Evolutionary conservation across 163 green algal species (phyloP).

Genomic region (Trebouxiophyceae sp.): DNA sequence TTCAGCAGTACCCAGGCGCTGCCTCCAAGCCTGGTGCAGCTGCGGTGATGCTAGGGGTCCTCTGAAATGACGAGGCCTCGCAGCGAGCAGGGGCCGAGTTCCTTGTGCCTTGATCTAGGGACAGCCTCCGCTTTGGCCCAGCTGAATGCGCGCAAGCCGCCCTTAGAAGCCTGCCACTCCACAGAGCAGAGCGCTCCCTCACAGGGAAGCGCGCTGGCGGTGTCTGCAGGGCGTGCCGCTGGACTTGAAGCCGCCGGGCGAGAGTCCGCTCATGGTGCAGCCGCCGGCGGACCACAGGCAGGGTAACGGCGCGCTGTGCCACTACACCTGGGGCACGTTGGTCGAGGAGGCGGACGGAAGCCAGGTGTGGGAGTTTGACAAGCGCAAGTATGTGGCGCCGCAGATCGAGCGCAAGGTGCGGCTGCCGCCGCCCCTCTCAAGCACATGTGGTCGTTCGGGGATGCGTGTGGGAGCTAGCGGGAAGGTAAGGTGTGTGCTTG

Average conservation of each 20-base stretch:
- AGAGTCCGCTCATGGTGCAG: constrained; percentile 56
- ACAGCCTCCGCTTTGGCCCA: neutral
- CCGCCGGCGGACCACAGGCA: constrained; percentile 55
- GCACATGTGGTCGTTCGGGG: neutral
- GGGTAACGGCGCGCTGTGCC: constrained; percentile 62
- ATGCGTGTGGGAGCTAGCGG: neutral
- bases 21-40: no score
- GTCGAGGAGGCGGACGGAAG: constrained; percentile 36
- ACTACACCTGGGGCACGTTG: constrained; percentile 86
- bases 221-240: constrained; percentile 38
- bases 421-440: neutral
- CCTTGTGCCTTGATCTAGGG: neutral
- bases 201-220: neutral
- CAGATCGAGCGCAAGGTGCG: constrained; percentile 19
- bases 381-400: constrained; percentile 42
- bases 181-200: neutral
- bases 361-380: constrained; percentile 81
- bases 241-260: constrained; percentile 32
- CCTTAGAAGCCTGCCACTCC: neutral
- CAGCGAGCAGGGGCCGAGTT: neutral
- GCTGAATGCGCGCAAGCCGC: neutral
- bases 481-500: constrained; percentile 2
- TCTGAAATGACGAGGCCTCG: neutral
- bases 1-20: no score
- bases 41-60: neutral